These are phyloP conservation scores for Blastomyces emzantsi DNA, from an alignment of 2,329 filamentous ascomycete genomes.

Conservation along the genomic window DNA sequence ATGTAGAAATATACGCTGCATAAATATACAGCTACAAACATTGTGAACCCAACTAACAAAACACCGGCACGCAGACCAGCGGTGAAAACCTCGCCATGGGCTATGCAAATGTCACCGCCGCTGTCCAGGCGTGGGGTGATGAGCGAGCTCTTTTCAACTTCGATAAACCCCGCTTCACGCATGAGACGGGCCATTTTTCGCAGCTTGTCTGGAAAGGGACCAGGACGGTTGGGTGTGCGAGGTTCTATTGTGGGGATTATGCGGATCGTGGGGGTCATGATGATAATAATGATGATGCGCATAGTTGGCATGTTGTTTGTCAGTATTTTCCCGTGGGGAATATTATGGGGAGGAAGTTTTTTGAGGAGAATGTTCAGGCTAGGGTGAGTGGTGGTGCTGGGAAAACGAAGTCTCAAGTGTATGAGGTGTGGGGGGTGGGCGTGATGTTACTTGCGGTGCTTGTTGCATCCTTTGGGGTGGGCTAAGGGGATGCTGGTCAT, in stretches of 20 bases:
- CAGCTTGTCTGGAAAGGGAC: conserved; percentile 63
- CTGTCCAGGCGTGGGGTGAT: conserved; percentile 58
- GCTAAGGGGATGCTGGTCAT: neutral
- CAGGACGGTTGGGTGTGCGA: conserved; percentile 50
- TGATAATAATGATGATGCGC: conserved; percentile 28
- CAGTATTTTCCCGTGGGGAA: conserved; percentile 63
- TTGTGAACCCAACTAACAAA: neutral
- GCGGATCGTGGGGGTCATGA: conserved; percentile 28
- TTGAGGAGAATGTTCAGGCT: conserved; percentile 20
- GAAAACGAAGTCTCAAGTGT: neutral
- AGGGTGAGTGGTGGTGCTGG: conserved; percentile 18
- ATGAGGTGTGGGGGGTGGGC: neutral
- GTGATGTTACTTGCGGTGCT: neutral
- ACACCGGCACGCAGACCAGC: conserved; percentile 20
- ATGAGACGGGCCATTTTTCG: conserved; percentile 61
- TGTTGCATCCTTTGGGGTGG: neutral
- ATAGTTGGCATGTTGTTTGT: conserved; percentile 59
- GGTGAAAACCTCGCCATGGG: conserved; percentile 69
- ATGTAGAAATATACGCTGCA: neutral
- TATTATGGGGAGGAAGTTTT: conserved; percentile 33
- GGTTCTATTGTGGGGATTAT: conserved; percentile 33
- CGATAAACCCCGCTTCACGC: conserved; percentile 42
- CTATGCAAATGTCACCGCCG: conserved; percentile 49
- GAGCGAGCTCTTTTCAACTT: conserved; percentile 55
- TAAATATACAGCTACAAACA: neutral